Base-by-base conservation (phyloP, 2,329 filamentous ascomycete species). In the Cladorrhinum sp. region DNA sequence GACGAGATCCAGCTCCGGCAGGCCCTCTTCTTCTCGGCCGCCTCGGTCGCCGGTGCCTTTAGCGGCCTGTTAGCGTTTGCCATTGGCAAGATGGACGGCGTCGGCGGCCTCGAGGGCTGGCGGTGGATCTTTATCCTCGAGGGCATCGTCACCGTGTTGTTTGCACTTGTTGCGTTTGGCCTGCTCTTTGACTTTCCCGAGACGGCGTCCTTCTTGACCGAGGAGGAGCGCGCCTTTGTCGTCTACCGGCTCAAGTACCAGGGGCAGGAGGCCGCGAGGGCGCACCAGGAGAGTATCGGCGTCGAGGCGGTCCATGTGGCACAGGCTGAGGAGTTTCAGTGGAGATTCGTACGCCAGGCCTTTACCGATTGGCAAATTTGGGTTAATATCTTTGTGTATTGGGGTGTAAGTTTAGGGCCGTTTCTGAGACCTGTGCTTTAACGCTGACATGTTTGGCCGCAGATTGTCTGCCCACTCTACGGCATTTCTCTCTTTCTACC, bases 11-110 rank as follows among this genome's bases (percentile, higher is more conserved):
- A 82, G 57, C 70, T 82, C 22, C 76, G 82, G 0, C 79, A 81
- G 63, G 90, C 91, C 1, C 83, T 93, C 55, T 93, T 95, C 80
- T 96, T 93, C 77, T 90, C 88, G 0, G 90, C 90, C 0, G 90
- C 91, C 0, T 90, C 91, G 0, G 77, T 95, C 0, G 90, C 91
- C 0, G 91, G 91, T 0, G 91, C 87, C 0, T 92, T 92, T 66
- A 88, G 87, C 64, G 89, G 89, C 3, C 78, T 92, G 2, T 77
- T 92, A 1, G 89, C 89, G 0, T 89, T 85, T 45, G 88, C 79
- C 0, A 91, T 92, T 59, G 80, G 80, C 8, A 82, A 88, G 58
- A 90, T 92, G 87, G 78, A 86, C 55, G 88, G 87, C 0, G 70
- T 88, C 0, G 87, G 81, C 0, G 82, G 83, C 0, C 72, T 82